phyloP scores from a whole-genome alignment of 805 yeast species.

The Lipomyces anomalus region DNA sequence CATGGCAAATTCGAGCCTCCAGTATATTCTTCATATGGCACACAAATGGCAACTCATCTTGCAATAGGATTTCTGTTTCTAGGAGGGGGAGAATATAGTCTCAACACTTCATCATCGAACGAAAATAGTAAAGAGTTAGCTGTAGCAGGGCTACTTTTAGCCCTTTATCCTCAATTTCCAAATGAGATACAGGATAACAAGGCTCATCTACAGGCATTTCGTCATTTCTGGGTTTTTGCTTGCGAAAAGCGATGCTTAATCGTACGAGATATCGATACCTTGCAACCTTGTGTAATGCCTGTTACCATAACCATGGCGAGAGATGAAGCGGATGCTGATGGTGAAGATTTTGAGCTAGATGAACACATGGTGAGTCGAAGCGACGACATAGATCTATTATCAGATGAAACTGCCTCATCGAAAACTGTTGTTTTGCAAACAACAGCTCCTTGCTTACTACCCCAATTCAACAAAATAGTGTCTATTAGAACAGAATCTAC shows the following conservation, averaged over 20 bases:
- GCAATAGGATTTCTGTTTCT: conserved; percentile 82
- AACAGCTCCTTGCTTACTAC: conserved; percentile 16
- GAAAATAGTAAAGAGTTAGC: conserved; percentile 36
- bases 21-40: conserved; percentile 48
- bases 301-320: conserved; percentile 16
- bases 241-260: conserved; percentile 78
- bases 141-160: conserved; percentile 61
- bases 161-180: conserved; percentile 75
- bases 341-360: no score
- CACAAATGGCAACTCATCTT: conserved; percentile 69
- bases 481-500: conserved; percentile 6
- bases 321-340: not conserved
- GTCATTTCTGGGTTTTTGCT: conserved; percentile 87
- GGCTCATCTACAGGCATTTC: conserved; percentile 72
- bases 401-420: not conserved
- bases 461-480: conserved; percentile 11
- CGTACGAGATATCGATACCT: conserved; percentile 61
- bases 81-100: conserved; percentile 89
- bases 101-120: conserved; percentile 43
- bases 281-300: conserved; percentile 38
- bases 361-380: no score
- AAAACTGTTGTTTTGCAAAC: not conserved
- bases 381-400: no score
- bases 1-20: conserved; percentile 45
- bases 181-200: conserved; percentile 37